Conservation (phyloP, 352 stramenopile genomes). For the Phytophthora tubulina region DNA sequence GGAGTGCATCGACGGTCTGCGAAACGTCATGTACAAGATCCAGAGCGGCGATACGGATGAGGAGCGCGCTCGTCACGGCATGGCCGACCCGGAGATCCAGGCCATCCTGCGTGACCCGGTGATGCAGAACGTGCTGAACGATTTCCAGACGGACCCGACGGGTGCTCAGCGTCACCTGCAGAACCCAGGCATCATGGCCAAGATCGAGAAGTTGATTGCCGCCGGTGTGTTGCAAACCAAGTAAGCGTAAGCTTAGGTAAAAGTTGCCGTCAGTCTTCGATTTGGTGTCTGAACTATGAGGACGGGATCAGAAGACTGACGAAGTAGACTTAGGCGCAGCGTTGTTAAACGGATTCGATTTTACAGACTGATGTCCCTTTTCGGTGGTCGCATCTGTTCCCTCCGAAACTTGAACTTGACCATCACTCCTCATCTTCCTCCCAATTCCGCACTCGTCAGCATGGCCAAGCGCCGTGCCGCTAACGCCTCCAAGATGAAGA, state of each 20-base stretch:
- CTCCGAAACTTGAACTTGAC: constrained; percentile 33
- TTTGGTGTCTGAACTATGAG: constrained; percentile 6
- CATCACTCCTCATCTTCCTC: constrained; percentile 24
- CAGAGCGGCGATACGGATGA: constrained; percentile 96
- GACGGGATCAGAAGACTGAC: not conserved
- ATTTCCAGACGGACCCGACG: constrained; percentile 97
- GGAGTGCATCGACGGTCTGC: constrained; percentile 96
- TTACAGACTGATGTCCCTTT: constrained; percentile 1
- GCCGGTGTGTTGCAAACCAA: constrained; percentile 97
- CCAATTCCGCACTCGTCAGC: constrained; percentile 14
- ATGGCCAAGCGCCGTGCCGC: constrained; percentile 20
- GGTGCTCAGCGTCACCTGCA: constrained; percentile 94
- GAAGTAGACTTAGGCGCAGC: constrained; percentile 15
- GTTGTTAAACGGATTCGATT: constrained; percentile 14
- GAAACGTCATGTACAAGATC: constrained; percentile 95
- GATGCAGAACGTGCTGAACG: constrained; percentile 97
- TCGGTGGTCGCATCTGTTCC: constrained; percentile 20
- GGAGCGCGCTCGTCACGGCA: constrained; percentile 96
- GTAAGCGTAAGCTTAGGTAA: constrained; percentile 45
- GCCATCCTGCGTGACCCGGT: constrained; percentile 97
- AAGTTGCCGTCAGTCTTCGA: constrained; percentile 12
- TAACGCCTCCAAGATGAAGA: constrained; percentile 15
- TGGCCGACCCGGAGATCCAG: constrained; percentile 99
- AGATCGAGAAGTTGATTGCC: constrained; percentile 99
- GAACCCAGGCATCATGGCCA: constrained; percentile 95